A percentile compares a stretch with the other conserved stretches of the same genome.
These are phyloP conservation scores for Dispira parvispora DNA, from an alignment of 192 early-diverging fungal genomes.

Conservation along the genomic window DNA sequence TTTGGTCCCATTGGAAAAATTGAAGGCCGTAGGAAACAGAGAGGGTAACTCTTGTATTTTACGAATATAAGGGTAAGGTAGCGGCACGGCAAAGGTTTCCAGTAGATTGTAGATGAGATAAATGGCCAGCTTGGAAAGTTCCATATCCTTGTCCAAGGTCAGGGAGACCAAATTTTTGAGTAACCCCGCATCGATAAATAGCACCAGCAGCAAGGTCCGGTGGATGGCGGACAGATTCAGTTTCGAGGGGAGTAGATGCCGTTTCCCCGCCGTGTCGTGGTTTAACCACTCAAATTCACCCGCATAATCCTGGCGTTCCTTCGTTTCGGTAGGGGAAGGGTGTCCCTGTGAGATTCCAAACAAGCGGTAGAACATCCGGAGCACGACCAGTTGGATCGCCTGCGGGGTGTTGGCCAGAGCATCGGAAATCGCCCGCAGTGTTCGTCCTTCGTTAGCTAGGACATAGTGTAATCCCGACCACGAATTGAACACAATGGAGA, in stretches of 20 bases:
- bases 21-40: neutral
- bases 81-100: neutral
- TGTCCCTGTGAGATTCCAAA: slow-evolving; percentile 27
- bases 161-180: neutral
- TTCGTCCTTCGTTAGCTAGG: slow-evolving; percentile 20
- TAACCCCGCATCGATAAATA: slow-evolving; percentile 28
- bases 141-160: neutral
- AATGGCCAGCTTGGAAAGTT: neutral
- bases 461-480: slow-evolving; percentile 34
- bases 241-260: slow-evolving; percentile 17
- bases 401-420: slow-evolving; percentile 21
- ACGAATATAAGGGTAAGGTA: neutral
- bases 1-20: slow-evolving; percentile 1
- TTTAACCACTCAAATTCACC: slow-evolving; percentile 25
- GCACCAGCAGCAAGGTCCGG: slow-evolving; percentile 27
- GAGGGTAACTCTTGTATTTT: neutral
- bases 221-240: slow-evolving; percentile 24
- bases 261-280: slow-evolving; percentile 19
- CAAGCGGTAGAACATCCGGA: slow-evolving; percentile 29
- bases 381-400: slow-evolving; percentile 22
- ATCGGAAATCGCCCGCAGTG: slow-evolving; percentile 17
- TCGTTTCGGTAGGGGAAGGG: no score
- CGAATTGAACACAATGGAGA: slow-evolving; percentile 29
- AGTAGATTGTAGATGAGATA: neutral
- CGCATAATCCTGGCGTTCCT: slow-evolving; percentile 19